Conservation (phyloP, 805 yeast genomes). For the Lipomyces yamanashiensis region DNA sequence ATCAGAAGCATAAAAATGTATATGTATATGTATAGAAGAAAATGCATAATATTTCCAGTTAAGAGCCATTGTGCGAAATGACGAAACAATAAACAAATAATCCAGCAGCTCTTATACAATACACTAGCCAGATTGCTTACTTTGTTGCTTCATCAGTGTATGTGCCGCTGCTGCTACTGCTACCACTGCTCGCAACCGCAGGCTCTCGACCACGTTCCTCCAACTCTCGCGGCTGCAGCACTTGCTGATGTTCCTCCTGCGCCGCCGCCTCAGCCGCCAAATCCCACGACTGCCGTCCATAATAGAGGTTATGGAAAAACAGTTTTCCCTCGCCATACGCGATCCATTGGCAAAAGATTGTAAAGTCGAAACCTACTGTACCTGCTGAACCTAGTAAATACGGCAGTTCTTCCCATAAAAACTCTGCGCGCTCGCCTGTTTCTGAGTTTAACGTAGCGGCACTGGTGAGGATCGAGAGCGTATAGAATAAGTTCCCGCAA, state of each 20-base stretch:
- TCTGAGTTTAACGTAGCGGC: constrained; percentile 39
- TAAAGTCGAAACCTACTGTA: constrained; percentile 74
- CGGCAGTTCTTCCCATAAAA: constrained; percentile 73
- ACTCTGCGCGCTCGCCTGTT: constrained; percentile 50
- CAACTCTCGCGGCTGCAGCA: neutral
- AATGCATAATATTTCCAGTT: no score
- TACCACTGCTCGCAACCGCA: constrained; percentile 11
- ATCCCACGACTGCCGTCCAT: constrained; percentile 31
- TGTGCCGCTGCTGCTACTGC: constrained; percentile 21
- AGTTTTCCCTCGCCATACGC: constrained; percentile 34
- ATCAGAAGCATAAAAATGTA: no score
- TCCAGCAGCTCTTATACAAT: no score
- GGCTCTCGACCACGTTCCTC: constrained; percentile 6
- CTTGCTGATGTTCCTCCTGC: neutral
- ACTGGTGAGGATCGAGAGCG: constrained; percentile 71
- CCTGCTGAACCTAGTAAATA: constrained; percentile 86
- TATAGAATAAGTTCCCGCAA: constrained; percentile 75
- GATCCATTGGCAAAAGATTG: constrained; percentile 47
- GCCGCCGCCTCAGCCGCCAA: no score
- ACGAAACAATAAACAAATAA: no score
- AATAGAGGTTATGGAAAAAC: constrained; percentile 28
- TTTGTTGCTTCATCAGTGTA: neutral
- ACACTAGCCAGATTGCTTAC: neutral
- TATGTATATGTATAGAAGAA: no score
- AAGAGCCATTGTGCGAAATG: no score